Evolutionary conservation across 148 eudicot species (phyloP), one percentile per base, ranked within the genome.

Genomic region (Vaccinium darrowii): DNA sequence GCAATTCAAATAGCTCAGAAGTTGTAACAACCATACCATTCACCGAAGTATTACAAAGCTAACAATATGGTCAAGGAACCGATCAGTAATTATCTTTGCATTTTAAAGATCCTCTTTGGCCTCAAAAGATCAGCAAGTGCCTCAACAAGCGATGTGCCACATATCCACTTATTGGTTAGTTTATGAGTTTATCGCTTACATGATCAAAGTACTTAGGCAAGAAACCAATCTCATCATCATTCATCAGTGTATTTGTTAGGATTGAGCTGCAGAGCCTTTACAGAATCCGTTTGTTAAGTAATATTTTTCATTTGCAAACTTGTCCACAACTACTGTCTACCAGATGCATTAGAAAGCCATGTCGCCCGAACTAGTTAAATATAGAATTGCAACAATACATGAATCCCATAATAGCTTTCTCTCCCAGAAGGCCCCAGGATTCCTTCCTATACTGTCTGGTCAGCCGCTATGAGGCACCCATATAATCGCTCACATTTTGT

Each of bases 1-100:
- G 52, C 52, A 80, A 18, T 8, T 7, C 79, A 71, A 83, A 78
- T 50, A 65, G 33, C 30, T 69, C 75, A 83, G 78, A 67, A 63
- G 25, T 60, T 51, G 72, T 25, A 62, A 60, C 9, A 77, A 4
- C 1, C 0, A 3, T 1, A 65, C 4, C 4, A 6, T 63, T 23
- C 30, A 23, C 23, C 0, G 5, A 65, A 23, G 47, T 23, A 65
- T 76, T 6, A 33, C 0, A 21, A 2, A 16, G 19, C 19, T 36
- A 53, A 53, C 8, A 49, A 25, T 49, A 67, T 67, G 54, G 52
- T 62, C 74, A 69, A 12, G 14, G 30, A 30, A 65, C 11, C 33
- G 9, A 27, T 65, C 72, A 65, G 72, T n/a, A 63, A 63, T 7
- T 63, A 63, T 7, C 9, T 7, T 21, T 62, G 11, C 11, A 25